Base-by-base conservation (phyloP, 2,329 filamentous ascomycete genomes). In the Cladosporium sp. region DNA sequence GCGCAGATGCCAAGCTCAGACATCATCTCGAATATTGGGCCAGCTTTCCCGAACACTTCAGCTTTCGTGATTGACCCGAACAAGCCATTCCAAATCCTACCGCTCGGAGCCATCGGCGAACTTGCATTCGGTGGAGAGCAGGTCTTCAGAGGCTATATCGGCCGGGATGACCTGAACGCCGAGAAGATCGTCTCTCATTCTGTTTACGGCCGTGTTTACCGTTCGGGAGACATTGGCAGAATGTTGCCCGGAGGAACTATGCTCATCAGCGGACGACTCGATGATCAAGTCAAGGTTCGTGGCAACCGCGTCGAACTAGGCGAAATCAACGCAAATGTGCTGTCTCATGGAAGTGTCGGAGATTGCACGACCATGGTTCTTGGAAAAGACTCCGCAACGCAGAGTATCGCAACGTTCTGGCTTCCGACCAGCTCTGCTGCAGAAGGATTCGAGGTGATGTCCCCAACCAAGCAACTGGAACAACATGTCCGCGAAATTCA, bases 71-170 rank as follows among this genome's bases (percentile, higher is more conserved):
- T 90, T 18, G 74, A 75, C 18, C 71, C 75, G 2, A 78, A 78
- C 4, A 74, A 79, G 2, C 73, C 74, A 0, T 82, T 88, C 4
- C 77, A 84, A 0, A 73, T 87, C 1, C 79, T 93, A 0, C 92
- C 92, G 0, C 76, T 86, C 7, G 92, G 92, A 3, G 90, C 87
- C 68, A 81, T 92, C 18, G 93, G 93, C 12, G 93, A 97, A 75
- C 83, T 96, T 7, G 96, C 91, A 73, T 95, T 96, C 75, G 92
- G 92, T 15, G 93, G 93, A 12, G 87, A 91, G 59, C 93, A 97
- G 78, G 87, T 97, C 5, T 86, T 83, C 51, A 82, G 85, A 47
- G 92, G 92, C 1, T 96, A 94, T 73, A 82, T 95, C 32, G 87
- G 89, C 66, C 82, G 85, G 76, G 83, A 86, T 0, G 82, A 85